These are phyloP conservation scores for Luvunga scandens DNA, from an alignment of 345 rosid species.

Conservation along the genomic window DNA sequence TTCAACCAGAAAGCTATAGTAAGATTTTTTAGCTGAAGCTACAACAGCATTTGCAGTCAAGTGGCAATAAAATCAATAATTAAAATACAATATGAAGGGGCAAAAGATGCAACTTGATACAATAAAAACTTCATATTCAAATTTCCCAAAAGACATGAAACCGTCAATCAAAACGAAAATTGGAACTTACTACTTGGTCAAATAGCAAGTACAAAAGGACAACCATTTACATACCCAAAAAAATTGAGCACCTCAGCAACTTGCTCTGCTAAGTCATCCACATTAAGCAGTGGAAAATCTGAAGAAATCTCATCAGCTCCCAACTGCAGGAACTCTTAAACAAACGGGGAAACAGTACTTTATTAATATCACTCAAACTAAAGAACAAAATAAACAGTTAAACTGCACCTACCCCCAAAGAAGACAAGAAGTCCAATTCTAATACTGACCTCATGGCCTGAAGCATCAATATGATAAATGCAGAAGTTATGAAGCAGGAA, in stretches of 20 bases:
- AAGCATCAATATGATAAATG: slow-evolving; percentile 64
- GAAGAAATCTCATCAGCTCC: slow-evolving; percentile 58
- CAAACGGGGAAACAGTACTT: slow-evolving; percentile 27
- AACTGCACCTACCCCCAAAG: neutral
- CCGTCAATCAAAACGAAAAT: too few species aligned
- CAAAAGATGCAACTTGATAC: neutral
- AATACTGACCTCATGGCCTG: slow-evolving; percentile 67
- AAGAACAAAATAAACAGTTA: neutral
- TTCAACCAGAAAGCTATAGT: neutral
- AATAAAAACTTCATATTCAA: neutral
- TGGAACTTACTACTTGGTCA: too few species aligned
- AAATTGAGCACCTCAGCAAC: slow-evolving; percentile 59
- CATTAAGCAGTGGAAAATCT: slow-evolving; percentile 46
- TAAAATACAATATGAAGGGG: neutral
- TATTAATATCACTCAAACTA: slow-evolving; percentile 22
- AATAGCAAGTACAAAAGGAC: neutral
- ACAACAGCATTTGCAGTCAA: neutral
- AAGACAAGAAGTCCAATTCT: neutral
- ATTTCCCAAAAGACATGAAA: neutral
- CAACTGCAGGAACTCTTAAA: slow-evolving; percentile 58
- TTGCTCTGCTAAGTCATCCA: slow-evolving; percentile 62
- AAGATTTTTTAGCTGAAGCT: neutral
- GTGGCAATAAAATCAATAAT: neutral
- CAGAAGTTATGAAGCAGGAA: slow-evolving; percentile 63
- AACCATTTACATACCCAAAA: slow-evolving; percentile 39